These are phyloP conservation scores for Fusarium papillatum DNA, from an alignment of 2,329 filamentous ascomycete species.

Conservation along the genomic window DNA sequence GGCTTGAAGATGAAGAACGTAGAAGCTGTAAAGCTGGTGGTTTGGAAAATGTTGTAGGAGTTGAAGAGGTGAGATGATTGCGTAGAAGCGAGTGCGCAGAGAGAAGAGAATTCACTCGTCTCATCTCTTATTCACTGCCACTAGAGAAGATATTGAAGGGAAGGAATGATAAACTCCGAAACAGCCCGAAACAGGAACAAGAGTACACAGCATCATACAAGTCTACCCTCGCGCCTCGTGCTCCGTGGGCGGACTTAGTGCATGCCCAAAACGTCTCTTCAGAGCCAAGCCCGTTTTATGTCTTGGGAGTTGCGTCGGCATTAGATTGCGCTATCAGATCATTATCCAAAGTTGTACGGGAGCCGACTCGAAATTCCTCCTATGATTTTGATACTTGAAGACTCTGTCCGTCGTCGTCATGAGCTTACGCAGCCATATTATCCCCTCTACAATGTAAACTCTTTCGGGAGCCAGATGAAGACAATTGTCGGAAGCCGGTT, in stretches of 20 bases:
- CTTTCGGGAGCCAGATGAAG: constrained; percentile 10
- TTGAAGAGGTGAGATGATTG: neutral
- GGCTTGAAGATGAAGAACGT: neutral
- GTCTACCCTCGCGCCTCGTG: neutral
- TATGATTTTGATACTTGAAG: neutral
- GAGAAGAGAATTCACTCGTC: neutral
- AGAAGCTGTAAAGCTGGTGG: neutral
- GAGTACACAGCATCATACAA: neutral
- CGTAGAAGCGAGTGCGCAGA: neutral
- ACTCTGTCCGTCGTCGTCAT: neutral
- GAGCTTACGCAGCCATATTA: neutral
- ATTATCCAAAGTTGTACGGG: neutral
- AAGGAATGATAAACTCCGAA: neutral
- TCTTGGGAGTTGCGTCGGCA: neutral
- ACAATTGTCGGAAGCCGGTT: constrained; percentile 27
- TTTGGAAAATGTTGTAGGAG: neutral
- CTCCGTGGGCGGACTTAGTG: constrained; percentile 2
- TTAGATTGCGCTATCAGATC: neutral
- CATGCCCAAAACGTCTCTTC: neutral
- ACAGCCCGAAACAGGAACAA: neutral
- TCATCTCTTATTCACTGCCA: neutral
- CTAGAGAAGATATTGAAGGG: too few species aligned
- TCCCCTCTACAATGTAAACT: neutral
- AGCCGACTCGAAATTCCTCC: neutral
- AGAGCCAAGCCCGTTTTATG: neutral